Base-by-base conservation (phyloP, 352 stramenopile genomes). In the Phytophthora melonis region DNA sequence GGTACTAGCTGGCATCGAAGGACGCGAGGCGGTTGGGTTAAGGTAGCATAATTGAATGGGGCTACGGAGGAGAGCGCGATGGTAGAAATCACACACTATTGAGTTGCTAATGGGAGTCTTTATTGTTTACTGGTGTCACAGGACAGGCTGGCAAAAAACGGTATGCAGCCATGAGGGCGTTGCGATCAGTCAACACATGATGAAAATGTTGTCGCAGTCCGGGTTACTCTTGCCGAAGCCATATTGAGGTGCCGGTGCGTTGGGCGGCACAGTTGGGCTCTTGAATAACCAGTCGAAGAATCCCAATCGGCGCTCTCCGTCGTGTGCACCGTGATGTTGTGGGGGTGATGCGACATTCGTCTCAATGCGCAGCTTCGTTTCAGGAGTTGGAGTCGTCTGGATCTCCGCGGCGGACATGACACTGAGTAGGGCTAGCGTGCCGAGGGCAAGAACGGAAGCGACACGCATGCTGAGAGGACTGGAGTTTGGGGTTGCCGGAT, bases 1-100 rank as follows among this genome's bases (percentile, higher is more conserved):
- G 80, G 30, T 47, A 50, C 41, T 50, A 50, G 41, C 14, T 19
- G 14, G 41, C 18, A 50, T n/a, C 41, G 41, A 16, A 19, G 41
- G 21, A 50, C 41, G 18, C 41, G n/a, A 16, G 16, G 41, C 41
- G 13, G 23, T 25, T 25, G 23, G 23, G 23, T 50, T 21, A 16
- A 16, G 14, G 41, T 50, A 50, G 41, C 41, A 50, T 50, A 13
- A 23, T 50, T 50, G 41, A 50, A 50, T 50, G 41, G 14, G 41
- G 41, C 9, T 50, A 50, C n/a, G 41, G n/a, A 11, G 18, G 11
- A 19, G 41, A n/a, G 41, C 41, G 36, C 36, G 14, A 50, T 50
- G 41, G 41, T 50, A 50, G 41, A 50, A 50, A 50, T 50, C 41
- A 50, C 18, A 50, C 14, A 43, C 36, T 43, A 43, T 43, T 43